Evolutionary conservation across 2,329 filamentous ascomycete genomes (phyloP), one percentile per base, ranked within the genome.

Genomic region (Nemania sp.): DNA sequence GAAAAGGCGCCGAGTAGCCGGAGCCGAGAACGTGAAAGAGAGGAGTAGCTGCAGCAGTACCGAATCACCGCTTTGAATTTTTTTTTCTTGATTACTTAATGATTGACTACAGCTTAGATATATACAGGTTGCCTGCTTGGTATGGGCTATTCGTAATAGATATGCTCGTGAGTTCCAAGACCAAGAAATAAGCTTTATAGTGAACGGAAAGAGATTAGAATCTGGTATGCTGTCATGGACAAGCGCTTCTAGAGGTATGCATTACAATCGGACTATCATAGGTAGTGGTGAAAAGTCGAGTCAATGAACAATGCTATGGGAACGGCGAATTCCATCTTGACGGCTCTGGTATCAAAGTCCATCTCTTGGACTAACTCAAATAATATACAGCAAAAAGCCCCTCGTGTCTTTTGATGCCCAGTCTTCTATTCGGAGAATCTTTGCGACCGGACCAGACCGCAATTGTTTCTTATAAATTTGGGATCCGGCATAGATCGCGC

Each of bases 351-450:
- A 53, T 58, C 55, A 45, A 50, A 50, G 60, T 59, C 61, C 65
- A 61, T 64, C 54, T 61, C 63, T 63, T 55, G 64, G 66, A 68
- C 65, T 67, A 68, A 64, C 61, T 65, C 62, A 68, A 52, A 68
- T 68, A 68, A 68, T 69, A 63, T 69, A 69, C 67, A 69, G 64
- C 65, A 68, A 64, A 66, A 58, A 54, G 47, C 54, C 58, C 59
- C 57, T 57, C 57, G 56, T 59, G 55, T 64, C 53, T 57, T 59
- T 57, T 54, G 46, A 60, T 64, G 60, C 62, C 59, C 62, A 62
- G 55, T 59, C 55, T 60, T 58, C 55, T 61, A 59, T 65, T 60
- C 60, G 53, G 56, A 54, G 61, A 62, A 59, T 63, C 57, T 59
- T 58, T 54, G 50, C 55, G 46, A 52, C 46, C 54, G 57, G 61